These are phyloP conservation scores for Aspergillus cavernicola DNA, from an alignment of 495 filamentous ascomycete genomes.

Conservation along the genomic window DNA sequence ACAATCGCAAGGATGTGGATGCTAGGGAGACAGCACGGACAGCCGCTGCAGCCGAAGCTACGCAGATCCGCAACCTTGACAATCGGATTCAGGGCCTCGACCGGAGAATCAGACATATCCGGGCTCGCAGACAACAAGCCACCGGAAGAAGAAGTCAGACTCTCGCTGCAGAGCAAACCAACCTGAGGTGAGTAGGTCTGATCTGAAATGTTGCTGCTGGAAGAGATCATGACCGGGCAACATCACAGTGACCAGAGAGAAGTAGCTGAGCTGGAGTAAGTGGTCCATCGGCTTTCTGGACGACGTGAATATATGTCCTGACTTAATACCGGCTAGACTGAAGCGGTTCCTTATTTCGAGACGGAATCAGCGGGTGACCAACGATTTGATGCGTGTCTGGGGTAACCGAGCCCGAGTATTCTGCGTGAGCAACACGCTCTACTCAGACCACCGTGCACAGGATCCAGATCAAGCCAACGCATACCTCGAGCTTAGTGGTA, in stretches of 20 bases:
- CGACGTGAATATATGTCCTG: background rate
- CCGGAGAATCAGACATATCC: background rate
- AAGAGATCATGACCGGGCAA: background rate
- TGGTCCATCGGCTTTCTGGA: no score
- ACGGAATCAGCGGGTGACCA: conserved; percentile 15
- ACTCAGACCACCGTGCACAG: conserved; percentile 14
- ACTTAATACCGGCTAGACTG: conserved; percentile 6
- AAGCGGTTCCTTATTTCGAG: conserved; percentile 12
- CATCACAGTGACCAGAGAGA: conserved; percentile 11
- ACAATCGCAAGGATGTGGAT: conserved; percentile 13
- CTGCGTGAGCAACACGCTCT: conserved; percentile 35
- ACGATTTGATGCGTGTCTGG: background rate
- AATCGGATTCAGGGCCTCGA: conserved; percentile 6
- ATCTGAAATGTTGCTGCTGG: background rate
- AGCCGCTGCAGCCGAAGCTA: background rate
- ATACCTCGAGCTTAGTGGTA: conserved; percentile 28
- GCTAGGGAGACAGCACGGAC: conserved; percentile 18
- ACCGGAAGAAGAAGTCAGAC: background rate
- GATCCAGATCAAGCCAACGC: background rate
- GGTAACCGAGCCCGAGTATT: conserved; percentile 18
- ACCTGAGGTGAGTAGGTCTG: conserved; percentile 1
- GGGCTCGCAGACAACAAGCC: background rate
- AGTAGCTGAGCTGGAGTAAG: conserved; percentile 15
- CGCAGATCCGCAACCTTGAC: conserved; percentile 4
- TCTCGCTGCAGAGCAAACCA: conserved; percentile 5